A percentile compares a stretch with the other conserved stretches of the same genome.
Evolutionary conservation across 2,329 filamentous ascomycete species (phyloP).

Genomic region (Microsporum canis): DNA sequence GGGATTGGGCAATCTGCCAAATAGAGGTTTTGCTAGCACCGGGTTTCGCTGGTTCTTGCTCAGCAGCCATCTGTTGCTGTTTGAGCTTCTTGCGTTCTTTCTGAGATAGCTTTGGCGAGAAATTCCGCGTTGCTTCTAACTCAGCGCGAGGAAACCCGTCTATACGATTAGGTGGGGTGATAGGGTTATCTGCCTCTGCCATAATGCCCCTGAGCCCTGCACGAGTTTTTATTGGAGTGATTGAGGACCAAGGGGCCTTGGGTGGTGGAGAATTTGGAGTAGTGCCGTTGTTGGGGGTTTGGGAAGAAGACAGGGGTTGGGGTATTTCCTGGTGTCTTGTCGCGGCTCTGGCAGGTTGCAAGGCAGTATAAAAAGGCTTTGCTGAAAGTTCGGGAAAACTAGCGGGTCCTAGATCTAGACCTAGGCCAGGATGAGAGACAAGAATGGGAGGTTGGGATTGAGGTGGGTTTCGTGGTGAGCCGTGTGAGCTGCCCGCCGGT

Average conservation of each 20-base stretch:
- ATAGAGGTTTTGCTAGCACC: neutral
- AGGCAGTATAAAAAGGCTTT: neutral
- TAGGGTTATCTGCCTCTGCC: slow-evolving; percentile 44
- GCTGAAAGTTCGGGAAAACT: neutral
- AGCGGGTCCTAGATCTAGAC: neutral
- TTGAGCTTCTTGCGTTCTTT: slow-evolving; percentile 82
- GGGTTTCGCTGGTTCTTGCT: slow-evolving; percentile 36
- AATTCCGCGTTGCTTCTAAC: slow-evolving; percentile 25
- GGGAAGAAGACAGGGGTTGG: neutral
- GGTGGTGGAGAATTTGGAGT: slow-evolving; percentile 12
- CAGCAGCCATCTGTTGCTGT: slow-evolving; percentile 46
- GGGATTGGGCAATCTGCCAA: slow-evolving; percentile 52
- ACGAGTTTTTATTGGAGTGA: slow-evolving; percentile 49
- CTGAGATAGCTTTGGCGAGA: slow-evolving; percentile 62
- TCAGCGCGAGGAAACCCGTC: slow-evolving; percentile 38
- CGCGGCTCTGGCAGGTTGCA: neutral
- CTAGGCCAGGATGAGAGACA: neutral
- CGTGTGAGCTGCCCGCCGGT: neutral
- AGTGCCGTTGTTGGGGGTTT: slow-evolving; percentile 18
- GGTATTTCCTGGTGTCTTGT: neutral
- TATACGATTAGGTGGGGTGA: slow-evolving; percentile 43
- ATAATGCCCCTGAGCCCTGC: slow-evolving; percentile 69
- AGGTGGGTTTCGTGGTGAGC: neutral
- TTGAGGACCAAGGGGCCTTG: slow-evolving; percentile 42
- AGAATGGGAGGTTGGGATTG: neutral